Conservation (phyloP, 805 yeast genomes). For the Hagleromyces aurorensis region DNA sequence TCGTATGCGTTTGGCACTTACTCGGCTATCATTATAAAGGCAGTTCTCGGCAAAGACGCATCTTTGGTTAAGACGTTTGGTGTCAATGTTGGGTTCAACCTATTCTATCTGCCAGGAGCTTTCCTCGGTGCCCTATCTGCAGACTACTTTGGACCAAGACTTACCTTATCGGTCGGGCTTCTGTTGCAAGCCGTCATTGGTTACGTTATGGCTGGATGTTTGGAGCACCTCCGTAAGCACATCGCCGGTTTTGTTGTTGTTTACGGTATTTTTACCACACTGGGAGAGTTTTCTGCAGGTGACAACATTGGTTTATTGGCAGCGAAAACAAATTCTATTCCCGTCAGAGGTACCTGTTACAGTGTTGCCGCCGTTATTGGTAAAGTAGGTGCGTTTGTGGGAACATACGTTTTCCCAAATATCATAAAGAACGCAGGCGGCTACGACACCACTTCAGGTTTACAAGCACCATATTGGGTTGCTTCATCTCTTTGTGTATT, state of each 20-base stretch:
- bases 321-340: slow-evolving; percentile 76
- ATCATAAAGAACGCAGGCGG: slow-evolving; percentile 58
- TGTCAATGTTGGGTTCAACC: slow-evolving; percentile 84
- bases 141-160: slow-evolving; percentile 89
- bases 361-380: slow-evolving; percentile 90
- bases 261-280: slow-evolving; percentile 77
- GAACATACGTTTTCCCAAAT: slow-evolving; percentile 81
- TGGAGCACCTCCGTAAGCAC: slow-evolving; percentile 45
- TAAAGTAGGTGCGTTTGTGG: slow-evolving; percentile 88
- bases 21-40: slow-evolving; percentile 59
- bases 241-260: slow-evolving; percentile 77
- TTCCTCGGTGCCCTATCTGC: slow-evolving; percentile 76
- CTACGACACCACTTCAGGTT: slow-evolving; percentile 43
- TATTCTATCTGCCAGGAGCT: slow-evolving; percentile 87
- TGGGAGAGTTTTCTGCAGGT: slow-evolving; percentile 95
- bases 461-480: slow-evolving; percentile 73
- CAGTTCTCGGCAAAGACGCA: slow-evolving; percentile 48
- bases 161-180: slow-evolving; percentile 66
- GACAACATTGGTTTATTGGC: slow-evolving; percentile 85
- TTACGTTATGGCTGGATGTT: slow-evolving; percentile 70
- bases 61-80: slow-evolving; percentile 73
- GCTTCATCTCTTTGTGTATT: slow-evolving; percentile 70
- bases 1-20: slow-evolving; percentile 83
- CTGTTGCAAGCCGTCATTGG: slow-evolving; percentile 71
- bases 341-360: slow-evolving; percentile 85